These are phyloP conservation scores for Barbatosphaeria neglecta DNA, from an alignment of 495 filamentous ascomycete genomes.

Conservation along the genomic window DNA sequence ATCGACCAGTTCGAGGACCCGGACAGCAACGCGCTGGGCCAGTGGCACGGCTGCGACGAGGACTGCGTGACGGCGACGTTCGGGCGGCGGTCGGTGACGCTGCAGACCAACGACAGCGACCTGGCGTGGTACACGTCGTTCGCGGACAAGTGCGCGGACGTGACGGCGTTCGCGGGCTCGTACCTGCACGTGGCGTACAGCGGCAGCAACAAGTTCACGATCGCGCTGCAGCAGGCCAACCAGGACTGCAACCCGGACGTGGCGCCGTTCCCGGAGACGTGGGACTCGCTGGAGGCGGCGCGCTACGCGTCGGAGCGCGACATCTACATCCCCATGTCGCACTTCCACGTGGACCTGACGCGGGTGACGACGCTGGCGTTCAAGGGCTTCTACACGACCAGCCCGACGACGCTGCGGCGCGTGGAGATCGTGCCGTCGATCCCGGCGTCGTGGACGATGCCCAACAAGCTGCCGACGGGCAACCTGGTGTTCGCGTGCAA, in stretches of 20 bases:
- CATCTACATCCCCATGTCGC: conserved; percentile 63
- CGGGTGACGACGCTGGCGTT: conserved; percentile 54
- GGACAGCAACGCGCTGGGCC: conserved; percentile 49
- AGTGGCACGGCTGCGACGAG: conserved; percentile 64
- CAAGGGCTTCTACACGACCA: conserved; percentile 52
- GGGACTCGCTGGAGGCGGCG: conserved; percentile 59
- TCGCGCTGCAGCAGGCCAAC: conserved; percentile 67
- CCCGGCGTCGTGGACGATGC: conserved; percentile 39
- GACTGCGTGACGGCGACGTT: conserved; percentile 39
- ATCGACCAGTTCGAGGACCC: conserved; percentile 53
- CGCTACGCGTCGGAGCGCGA: conserved; percentile 49
- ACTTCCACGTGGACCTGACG: conserved; percentile 55
- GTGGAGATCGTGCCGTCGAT: conserved; percentile 53
- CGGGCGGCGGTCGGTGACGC: conserved; percentile 34
- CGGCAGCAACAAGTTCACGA: conserved; percentile 54
- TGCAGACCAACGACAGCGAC: conserved; percentile 57
- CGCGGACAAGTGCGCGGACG: conserved; percentile 45
- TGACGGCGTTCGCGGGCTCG: conserved; percentile 41
- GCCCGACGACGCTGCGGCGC: conserved; percentile 40
- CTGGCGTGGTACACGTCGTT: conserved; percentile 60
- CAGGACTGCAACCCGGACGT: conserved; percentile 43
- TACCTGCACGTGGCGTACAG: conserved; percentile 64
- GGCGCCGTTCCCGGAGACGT: conserved; percentile 60
- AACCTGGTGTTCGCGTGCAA: conserved; percentile 53
- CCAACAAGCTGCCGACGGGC: conserved; percentile 52